Percentiles rank a stretch among this genome's conserved stretches.
These are phyloP conservation scores for Lodderomyces parapsilosis DNA, from an alignment of 1,139 yeast genomes.

Conservation along the genomic window DNA sequence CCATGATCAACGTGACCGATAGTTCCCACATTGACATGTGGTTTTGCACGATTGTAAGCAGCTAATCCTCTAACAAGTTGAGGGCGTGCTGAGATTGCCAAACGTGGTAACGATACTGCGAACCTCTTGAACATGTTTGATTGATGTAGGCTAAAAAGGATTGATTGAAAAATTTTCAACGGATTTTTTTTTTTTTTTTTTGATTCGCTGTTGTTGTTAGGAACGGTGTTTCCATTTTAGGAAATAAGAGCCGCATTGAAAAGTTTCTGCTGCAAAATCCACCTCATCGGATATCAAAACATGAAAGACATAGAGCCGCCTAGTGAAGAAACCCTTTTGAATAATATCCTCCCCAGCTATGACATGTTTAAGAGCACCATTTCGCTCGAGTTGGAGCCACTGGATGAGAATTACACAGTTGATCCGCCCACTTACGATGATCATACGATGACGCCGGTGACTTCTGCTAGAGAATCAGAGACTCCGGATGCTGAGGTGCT, in stretches of 20 bases:
- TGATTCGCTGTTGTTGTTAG: neutral
- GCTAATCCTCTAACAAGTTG: slow-evolving; percentile 51
- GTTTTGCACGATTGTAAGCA: slow-evolving; percentile 86
- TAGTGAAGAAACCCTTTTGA: slow-evolving; percentile 32
- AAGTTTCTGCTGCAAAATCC: slow-evolving; percentile 1
- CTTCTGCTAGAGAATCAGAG: slow-evolving; percentile 18
- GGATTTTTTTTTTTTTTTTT: neutral
- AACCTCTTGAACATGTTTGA: slow-evolving; percentile 5
- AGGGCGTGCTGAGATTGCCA: slow-evolving; percentile 10
- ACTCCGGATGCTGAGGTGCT: neutral
- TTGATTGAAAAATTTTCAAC: neutral
- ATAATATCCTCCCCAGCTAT: slow-evolving; percentile 46
- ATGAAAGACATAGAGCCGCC: slow-evolving; percentile 9
- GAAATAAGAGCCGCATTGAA: neutral
- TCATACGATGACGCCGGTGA: slow-evolving; percentile 27
- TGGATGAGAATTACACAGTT: slow-evolving; percentile 39
- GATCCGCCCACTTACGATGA: slow-evolving; percentile 41
- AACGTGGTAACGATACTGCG: slow-evolving; percentile 3
- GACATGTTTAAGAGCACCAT: slow-evolving; percentile 48
- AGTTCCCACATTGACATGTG: slow-evolving; percentile 95
- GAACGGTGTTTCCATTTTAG: neutral
- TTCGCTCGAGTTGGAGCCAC: slow-evolving; percentile 36
- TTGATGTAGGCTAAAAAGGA: neutral
- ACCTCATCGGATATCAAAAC: neutral
- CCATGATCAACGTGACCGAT: slow-evolving; percentile 96